phyloP scores from a whole-genome alignment of 116 monocot species.

The Iris pallida region DNA sequence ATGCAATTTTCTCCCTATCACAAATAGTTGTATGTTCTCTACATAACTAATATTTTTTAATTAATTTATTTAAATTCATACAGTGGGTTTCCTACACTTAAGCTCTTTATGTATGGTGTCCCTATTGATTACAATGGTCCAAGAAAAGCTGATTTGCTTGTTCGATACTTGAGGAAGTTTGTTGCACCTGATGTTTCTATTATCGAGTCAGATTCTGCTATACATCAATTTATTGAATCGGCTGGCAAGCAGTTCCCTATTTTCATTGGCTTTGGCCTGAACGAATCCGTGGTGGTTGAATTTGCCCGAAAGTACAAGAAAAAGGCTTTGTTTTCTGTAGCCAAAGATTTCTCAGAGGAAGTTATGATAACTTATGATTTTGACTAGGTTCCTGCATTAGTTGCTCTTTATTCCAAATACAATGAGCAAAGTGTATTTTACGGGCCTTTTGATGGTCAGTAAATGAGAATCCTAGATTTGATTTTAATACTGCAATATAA shows the following conservation, averaged over 20 bases:
- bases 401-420: constrained; percentile 72
- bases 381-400: constrained; percentile 90
- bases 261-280: constrained; percentile 90
- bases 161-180: constrained; percentile 74
- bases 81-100: constrained; percentile 93
- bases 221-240: constrained; percentile 64
- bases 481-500: too few relatives aligned
- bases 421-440: constrained; percentile 92
- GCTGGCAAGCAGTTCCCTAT: constrained; percentile 78
- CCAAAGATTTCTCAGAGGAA: constrained; percentile 84
- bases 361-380: constrained; percentile 83
- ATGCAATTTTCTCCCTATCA: background rate
- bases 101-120: constrained; percentile 86
- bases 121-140: constrained; percentile 85
- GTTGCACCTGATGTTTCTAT: constrained; percentile 78
- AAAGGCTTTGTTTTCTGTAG: constrained; percentile 86
- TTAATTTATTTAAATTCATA: constrained; percentile 16
- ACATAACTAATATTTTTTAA: background rate
- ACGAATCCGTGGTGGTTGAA: constrained; percentile 56
- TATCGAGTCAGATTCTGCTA: constrained; percentile 71
- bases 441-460: constrained; percentile 95
- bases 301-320: constrained; percentile 72
- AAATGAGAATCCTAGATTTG: background rate
- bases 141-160: constrained; percentile 80
- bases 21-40: background rate